Evolutionary conservation across 2,329 filamentous ascomycete genomes (phyloP).

Genomic region (Stagonosporopsis cucurbitacearum): DNA sequence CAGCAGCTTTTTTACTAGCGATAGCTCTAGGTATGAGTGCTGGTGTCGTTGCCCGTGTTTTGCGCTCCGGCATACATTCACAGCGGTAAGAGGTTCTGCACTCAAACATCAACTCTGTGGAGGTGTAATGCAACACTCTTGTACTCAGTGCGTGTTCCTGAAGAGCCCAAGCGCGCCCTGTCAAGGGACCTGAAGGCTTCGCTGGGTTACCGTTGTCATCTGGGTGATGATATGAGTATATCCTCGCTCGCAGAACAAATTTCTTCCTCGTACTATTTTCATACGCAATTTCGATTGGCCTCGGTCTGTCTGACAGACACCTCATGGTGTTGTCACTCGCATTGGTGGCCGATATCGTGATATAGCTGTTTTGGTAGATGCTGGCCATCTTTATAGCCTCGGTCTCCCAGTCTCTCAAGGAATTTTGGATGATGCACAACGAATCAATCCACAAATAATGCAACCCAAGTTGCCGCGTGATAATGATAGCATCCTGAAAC

Average conservation of each 20-base stretch:
- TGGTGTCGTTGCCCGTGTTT: conserved; percentile 37
- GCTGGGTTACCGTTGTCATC: conserved; percentile 30
- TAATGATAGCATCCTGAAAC: conserved; percentile 39
- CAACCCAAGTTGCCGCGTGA: conserved; percentile 42
- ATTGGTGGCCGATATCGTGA: conserved; percentile 42
- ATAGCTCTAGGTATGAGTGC: conserved; percentile 43
- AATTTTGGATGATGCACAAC: conserved; percentile 46
- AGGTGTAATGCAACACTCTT: conserved; percentile 43
- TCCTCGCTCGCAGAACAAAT: conserved; percentile 34
- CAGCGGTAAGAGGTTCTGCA: conserved; percentile 43
- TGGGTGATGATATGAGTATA: conserved; percentile 38
- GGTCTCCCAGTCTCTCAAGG: conserved; percentile 41
- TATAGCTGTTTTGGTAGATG: conserved; percentile 43
- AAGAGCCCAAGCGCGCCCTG: conserved; percentile 40
- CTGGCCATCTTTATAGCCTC: conserved; percentile 45
- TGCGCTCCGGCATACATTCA: conserved; percentile 41
- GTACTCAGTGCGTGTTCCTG: conserved; percentile 45
- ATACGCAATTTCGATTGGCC: conserved; percentile 35
- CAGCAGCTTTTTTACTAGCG: conserved; percentile 28
- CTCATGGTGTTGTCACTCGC: conserved; percentile 29
- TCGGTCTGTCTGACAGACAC: conserved; percentile 36
- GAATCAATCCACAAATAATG: conserved; percentile 47
- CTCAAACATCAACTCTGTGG: conserved; percentile 44
- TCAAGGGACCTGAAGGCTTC: conserved; percentile 34
- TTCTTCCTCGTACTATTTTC: conserved; percentile 36